Evolutionary conservation across 352 stramenopile species (phyloP).

Genomic region (Pythium pyrilobum): DNA sequence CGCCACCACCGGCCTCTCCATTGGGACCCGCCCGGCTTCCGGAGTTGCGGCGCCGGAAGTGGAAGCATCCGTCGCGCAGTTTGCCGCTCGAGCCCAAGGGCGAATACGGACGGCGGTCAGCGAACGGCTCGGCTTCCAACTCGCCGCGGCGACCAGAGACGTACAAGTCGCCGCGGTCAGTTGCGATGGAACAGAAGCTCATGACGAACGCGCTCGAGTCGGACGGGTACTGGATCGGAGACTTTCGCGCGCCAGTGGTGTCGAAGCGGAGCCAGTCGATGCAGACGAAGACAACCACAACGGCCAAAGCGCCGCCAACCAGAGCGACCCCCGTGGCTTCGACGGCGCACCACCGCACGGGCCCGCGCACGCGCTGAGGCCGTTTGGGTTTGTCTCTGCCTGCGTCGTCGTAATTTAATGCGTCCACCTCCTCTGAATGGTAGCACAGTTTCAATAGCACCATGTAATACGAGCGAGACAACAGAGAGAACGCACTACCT

Average conservation of each 20-base stretch:
- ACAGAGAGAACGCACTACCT: too few species aligned
- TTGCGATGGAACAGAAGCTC: constrained; percentile 33
- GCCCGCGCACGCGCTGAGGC: not conserved
- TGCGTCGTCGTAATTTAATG: not conserved
- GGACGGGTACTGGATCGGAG: constrained; percentile 79
- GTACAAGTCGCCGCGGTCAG: constrained; percentile 19
- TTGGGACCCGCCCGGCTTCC: constrained; percentile 5
- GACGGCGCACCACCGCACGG: not conserved
- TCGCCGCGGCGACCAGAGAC: constrained; percentile 23
- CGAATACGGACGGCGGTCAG: not conserved
- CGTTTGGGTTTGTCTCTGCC: too few species aligned
- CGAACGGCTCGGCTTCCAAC: constrained; percentile 9
- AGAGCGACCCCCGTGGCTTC: not conserved
- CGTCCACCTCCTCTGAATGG: too few species aligned
- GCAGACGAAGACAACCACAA: not conserved
- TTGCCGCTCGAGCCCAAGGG: constrained; percentile 9
- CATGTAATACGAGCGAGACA: too few species aligned
- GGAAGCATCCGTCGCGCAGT: constrained; percentile 15
- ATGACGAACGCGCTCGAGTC: constrained; percentile 50
- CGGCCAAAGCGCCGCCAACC: not conserved
- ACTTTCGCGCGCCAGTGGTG: constrained; percentile 48
- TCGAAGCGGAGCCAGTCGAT: constrained; percentile 20
- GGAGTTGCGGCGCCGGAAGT: constrained; percentile 11
- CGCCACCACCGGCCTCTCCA: not conserved
- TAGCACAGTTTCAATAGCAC: too few species aligned